phyloP scores from a whole-genome alignment of 371 early-diverging fungal genomes.

The Lichtheimia hyalospora region DNA sequence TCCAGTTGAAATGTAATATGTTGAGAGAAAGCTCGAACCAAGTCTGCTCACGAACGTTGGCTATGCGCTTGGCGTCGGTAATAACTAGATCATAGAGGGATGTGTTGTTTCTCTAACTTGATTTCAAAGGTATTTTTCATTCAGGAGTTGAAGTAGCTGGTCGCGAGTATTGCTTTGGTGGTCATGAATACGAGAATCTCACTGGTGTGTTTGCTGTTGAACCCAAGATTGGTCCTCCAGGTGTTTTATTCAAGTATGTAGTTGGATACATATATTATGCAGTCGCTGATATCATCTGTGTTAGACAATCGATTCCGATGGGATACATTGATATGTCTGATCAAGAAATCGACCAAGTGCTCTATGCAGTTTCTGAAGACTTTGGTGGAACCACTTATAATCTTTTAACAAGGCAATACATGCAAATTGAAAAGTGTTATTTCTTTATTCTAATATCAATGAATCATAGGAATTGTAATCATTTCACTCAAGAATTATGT shows the following conservation, averaged over 20 bases:
- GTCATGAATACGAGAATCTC: constrained; percentile 57
- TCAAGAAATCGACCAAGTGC: constrained; percentile 43
- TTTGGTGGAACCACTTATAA: constrained; percentile 60
- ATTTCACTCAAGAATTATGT: constrained; percentile 61
- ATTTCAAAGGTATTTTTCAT: constrained; percentile 56
- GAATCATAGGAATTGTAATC: constrained; percentile 62
- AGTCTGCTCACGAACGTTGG: constrained; percentile 56
- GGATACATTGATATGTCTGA: constrained; percentile 52
- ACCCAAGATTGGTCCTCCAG: constrained; percentile 59
- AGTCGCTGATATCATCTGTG: not conserved
- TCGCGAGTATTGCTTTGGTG: constrained; percentile 67
- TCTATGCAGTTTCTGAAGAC: constrained; percentile 55
- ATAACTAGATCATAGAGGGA: not conserved
- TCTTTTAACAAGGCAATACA: constrained; percentile 56
- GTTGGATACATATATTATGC: no score
- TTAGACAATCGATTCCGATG: constrained; percentile 59
- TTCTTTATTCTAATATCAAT: not conserved
- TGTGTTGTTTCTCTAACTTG: not conserved
- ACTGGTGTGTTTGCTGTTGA: constrained; percentile 65
- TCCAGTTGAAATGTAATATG: constrained; percentile 1
- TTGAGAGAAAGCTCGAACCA: constrained; percentile 45
- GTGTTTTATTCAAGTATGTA: constrained; percentile 58
- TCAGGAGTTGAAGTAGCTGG: constrained; percentile 65
- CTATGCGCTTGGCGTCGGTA: constrained; percentile 60
- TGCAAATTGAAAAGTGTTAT: not conserved